Base-by-base conservation (phyloP, 768 basidiomycete species). In the Megacollybia marginata region DNA sequence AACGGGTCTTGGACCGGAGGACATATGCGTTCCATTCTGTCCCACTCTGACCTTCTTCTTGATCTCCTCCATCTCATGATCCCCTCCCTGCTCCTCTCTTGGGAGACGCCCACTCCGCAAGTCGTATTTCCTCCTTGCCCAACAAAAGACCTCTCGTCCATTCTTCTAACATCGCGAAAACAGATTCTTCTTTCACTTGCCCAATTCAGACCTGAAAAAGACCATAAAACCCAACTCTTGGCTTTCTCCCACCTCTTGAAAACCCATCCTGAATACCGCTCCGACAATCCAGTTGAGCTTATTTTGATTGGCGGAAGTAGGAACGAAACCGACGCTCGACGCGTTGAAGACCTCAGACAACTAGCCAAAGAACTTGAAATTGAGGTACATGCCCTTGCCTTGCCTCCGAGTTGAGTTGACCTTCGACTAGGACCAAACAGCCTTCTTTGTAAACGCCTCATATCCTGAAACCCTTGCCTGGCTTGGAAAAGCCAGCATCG, bases 151-250 rank as follows among this genome's bases (percentile, higher is more conserved):
- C 81, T 96, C 66, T 68, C 69, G 10, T 64, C 61, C 33, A 86
- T 82, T 56, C 61, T 74, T 1, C 65, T 87, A 20, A 70, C 71
- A 47, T 62, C 62, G 9, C 69, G 89, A 47, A 74, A 83, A 48
- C 76, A 73, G 18, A 71, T 89, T 16, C 76, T 98, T 34, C 65
- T 98, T 31, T 93, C 92, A 53, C 69, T 98, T 2, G 92, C 94
- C 3, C 96, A 98, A 64, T 99, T 98, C 65, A 91, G 90, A 33
- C 96, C 96, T 2, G 96, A 99, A 69, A 99, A 99, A 63, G 89
- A 96, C 58, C 94, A 98, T 49, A 66, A 78, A 1, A 75, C 79
- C 5, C 96, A 98, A 62, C 65, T 98, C 10, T 70, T 66, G 12
- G 80, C 92, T 0, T 81, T 96, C 53, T 65, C 74, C 15, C 63